These are phyloP conservation scores for Pseudozyma sp. DNA, from an alignment of 1,284 basidiomycete genomes.

Conservation along the genomic window DNA sequence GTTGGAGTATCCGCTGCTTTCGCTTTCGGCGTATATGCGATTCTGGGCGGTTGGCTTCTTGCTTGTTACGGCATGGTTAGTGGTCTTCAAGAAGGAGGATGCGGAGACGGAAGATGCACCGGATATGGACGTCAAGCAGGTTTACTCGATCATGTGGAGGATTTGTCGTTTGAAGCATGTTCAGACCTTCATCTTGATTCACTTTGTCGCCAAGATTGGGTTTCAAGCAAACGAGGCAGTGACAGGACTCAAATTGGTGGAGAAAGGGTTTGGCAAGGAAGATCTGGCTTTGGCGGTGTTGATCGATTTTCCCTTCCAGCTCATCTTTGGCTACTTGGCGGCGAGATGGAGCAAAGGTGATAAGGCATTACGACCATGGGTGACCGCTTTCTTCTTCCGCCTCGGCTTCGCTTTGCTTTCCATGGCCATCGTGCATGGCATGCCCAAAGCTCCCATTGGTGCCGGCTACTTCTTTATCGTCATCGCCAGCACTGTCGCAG, in stretches of 20 bases:
- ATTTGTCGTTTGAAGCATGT: slow-evolving; percentile 93
- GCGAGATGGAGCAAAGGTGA: slow-evolving; percentile 79
- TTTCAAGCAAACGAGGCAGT: slow-evolving; percentile 95
- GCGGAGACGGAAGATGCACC: slow-evolving; percentile 69
- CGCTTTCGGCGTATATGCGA: slow-evolving; percentile 83
- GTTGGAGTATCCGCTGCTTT: slow-evolving; percentile 82
- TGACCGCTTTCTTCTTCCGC: slow-evolving; percentile 90
- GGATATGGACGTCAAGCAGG: slow-evolving; percentile 89
- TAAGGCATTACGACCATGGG: slow-evolving; percentile 75
- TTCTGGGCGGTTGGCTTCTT: slow-evolving; percentile 88
- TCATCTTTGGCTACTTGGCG: slow-evolving; percentile 94
- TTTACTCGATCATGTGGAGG: slow-evolving; percentile 93
- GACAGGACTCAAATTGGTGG: slow-evolving; percentile 92
- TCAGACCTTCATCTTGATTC: slow-evolving; percentile 86
- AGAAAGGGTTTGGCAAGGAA: slow-evolving; percentile 94
- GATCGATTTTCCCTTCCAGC: slow-evolving; percentile 98
- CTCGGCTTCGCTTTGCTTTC: slow-evolving; percentile 78
- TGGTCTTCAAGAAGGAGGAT: slow-evolving; percentile 89
- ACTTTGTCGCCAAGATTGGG: slow-evolving; percentile 93
- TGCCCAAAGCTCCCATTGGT: slow-evolving; percentile 76
- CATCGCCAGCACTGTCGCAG: slow-evolving; percentile 81
- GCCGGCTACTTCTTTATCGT: slow-evolving; percentile 83
- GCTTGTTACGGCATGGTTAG: slow-evolving; percentile 85
- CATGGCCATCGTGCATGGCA: slow-evolving; percentile 83
- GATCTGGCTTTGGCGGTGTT: slow-evolving; percentile 94